phyloP scores from a whole-genome alignment of 345 rosid genomes.

The Cardamine occulta region DNA sequence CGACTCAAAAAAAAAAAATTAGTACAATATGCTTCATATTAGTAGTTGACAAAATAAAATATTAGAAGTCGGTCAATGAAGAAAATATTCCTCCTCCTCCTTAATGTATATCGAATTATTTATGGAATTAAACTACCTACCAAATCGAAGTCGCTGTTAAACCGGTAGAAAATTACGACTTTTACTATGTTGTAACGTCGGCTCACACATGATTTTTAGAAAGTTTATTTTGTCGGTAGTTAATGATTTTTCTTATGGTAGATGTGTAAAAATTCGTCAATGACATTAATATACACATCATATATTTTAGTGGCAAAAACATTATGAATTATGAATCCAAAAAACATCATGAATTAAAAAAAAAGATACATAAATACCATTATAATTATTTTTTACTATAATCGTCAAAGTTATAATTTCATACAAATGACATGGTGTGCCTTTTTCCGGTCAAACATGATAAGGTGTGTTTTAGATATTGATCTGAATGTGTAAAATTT shows the following conservation, averaged over 20 bases:
- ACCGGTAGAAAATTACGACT: background rate
- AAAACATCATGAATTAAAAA: background rate
- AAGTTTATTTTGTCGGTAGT: conserved; percentile 25
- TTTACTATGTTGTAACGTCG: conserved; percentile 5
- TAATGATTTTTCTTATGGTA: conserved; percentile 1
- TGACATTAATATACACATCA: background rate
- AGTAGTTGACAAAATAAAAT: background rate
- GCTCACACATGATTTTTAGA: background rate
- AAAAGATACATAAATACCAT: background rate
- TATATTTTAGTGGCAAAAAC: background rate
- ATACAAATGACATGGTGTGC: background rate
- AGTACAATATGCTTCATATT: background rate
- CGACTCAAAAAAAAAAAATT: background rate
- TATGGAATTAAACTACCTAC: background rate
- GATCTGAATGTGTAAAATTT: conserved; percentile 19
- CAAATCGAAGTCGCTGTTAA: conserved; percentile 12
- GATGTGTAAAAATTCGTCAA: background rate
- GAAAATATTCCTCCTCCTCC: background rate
- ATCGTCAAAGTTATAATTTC: background rate
- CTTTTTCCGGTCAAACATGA: background rate
- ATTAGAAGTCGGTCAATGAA: background rate
- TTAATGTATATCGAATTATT: background rate
- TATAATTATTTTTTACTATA: background rate
- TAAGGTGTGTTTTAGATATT: background rate
- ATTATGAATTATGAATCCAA: background rate